Evolutionary conservation across 1,139 yeast species (phyloP).

Genomic region (Torulaspora globosa): DNA sequence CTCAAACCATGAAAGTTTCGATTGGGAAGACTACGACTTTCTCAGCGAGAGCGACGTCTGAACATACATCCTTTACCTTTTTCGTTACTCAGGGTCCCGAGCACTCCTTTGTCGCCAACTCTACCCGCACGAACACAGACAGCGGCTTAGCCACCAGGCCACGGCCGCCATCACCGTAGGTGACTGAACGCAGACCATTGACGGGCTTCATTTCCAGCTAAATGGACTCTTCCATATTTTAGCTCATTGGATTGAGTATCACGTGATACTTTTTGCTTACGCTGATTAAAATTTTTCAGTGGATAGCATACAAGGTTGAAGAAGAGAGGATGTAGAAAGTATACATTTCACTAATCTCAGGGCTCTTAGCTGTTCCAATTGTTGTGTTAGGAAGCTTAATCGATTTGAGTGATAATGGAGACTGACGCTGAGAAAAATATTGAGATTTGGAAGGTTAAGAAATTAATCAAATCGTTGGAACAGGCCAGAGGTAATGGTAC

Average conservation of each 20-base stretch:
- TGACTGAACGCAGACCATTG: background rate
- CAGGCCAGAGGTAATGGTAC: conserved; percentile 97
- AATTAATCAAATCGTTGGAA: conserved; percentile 79
- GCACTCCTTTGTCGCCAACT: no score
- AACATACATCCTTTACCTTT: background rate
- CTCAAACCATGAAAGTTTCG: conserved; percentile 9
- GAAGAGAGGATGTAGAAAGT: background rate
- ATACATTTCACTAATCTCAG: background rate
- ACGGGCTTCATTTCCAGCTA: background rate
- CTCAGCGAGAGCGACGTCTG: conserved; percentile 28
- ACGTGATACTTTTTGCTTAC: conserved; percentile 1
- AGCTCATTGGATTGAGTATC: background rate
- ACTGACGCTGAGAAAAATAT: conserved; percentile 90
- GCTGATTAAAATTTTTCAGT: conserved; percentile 5
- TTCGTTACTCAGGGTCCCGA: background rate
- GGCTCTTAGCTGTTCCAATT: no score
- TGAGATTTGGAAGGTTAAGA: conserved; percentile 98
- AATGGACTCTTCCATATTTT: background rate
- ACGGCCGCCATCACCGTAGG: background rate
- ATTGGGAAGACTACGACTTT: conserved; percentile 30
- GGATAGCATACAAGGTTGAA: background rate
- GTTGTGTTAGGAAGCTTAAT: background rate
- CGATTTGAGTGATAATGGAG: conserved; percentile 21
- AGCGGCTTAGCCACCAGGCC: background rate
- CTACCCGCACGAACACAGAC: no score